phyloP scores from a whole-genome alignment of 257 asterid genomes.

The Fraxinus quadrangulata region DNA sequence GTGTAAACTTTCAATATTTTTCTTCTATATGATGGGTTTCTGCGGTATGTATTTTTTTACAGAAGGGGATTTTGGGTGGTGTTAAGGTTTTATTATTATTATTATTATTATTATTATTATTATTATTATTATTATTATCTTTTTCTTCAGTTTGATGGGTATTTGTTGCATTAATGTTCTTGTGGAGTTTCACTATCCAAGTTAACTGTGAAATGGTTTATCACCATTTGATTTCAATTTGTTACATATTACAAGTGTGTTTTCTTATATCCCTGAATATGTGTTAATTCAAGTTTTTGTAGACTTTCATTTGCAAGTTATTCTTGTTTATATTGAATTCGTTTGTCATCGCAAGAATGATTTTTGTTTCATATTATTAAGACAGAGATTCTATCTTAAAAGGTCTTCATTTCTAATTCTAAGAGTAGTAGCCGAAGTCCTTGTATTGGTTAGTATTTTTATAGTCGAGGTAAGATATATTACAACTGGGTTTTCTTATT shows the following conservation, averaged over 20 bases:
- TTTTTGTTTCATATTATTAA: too few species aligned
- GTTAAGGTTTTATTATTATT: neutral
- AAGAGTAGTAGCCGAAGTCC: too few species aligned
- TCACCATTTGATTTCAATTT: neutral
- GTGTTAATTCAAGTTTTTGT: neutral
- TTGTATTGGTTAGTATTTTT: too few species aligned
- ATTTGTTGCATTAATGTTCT: neutral
- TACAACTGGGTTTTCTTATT: neutral
- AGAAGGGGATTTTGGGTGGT: neutral
- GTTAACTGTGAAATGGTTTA: neutral
- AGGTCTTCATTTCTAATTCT: too few species aligned
- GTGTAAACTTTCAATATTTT: neutral
- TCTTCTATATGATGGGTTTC: slow-evolving; percentile 11
- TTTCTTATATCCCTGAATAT: neutral
- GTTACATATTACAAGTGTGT: neutral
- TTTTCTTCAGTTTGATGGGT: neutral
- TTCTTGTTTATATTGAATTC: neutral
- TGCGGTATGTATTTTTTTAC: slow-evolving; percentile 41
- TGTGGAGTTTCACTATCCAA: neutral
- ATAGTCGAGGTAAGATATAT: too few species aligned
- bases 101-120: too few species aligned
- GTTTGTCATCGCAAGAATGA: neutral
- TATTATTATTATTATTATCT: too few species aligned
- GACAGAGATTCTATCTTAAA: too few species aligned
- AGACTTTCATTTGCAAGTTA: neutral